Conservation (phyloP, 2,329 filamentous ascomycete genomes). For the Emydomyces testavorans region DNA sequence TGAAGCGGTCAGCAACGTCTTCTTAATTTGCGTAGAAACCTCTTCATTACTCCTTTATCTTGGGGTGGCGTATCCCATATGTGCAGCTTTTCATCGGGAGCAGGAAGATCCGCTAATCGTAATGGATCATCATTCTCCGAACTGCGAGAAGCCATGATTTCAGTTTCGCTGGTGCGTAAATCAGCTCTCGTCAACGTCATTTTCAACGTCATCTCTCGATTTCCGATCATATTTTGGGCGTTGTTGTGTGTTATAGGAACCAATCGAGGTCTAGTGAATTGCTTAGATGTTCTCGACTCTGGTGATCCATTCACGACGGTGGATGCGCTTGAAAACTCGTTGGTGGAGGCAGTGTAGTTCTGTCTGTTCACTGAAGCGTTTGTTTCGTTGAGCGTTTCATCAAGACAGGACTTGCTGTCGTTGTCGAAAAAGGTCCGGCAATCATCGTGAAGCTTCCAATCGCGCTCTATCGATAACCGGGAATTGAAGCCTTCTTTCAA, state of each 20-base stretch:
- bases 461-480: constrained; percentile 19
- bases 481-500: constrained; percentile 24
- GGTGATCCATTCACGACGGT: constrained; percentile 10
- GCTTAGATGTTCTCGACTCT: constrained; percentile 18
- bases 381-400: constrained; percentile 24
- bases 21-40: constrained; percentile 36
- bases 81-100: constrained; percentile 32
- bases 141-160: constrained; percentile 2
- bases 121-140: constrained; percentile 45
- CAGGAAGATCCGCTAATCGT: constrained; percentile 43
- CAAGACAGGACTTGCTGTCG: constrained; percentile 38
- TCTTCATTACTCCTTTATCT: constrained; percentile 32
- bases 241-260: constrained; percentile 21
- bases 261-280: constrained; percentile 17
- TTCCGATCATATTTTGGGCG: constrained; percentile 45
- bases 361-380: background rate
- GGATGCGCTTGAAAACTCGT: background rate
- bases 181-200: constrained; percentile 92
- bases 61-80: constrained; percentile 36
- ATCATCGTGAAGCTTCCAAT: constrained; percentile 36
- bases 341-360: constrained; percentile 14
- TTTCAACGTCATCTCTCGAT: constrained; percentile 84
- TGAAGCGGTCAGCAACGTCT: constrained; percentile 16
- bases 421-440: constrained; percentile 43
- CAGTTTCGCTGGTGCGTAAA: constrained; percentile 43